phyloP scores from a whole-genome alignment of 179 eudicot genomes.

The Silene vulgaris region DNA sequence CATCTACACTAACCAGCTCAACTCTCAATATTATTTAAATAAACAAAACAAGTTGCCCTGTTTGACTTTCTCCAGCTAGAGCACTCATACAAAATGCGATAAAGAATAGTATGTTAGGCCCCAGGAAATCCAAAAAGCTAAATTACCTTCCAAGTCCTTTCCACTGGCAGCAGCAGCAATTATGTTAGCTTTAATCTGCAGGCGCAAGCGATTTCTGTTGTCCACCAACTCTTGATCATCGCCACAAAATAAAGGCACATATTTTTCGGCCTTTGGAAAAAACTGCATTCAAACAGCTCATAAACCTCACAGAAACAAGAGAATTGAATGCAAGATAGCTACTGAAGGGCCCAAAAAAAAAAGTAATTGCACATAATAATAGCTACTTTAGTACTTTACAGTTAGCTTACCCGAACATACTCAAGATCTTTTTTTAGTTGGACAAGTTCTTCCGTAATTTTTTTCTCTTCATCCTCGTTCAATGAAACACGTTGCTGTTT shows the following conservation, averaged over 20 bases:
- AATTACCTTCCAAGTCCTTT: conserved; percentile 87
- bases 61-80: not conserved
- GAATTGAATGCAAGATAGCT: conserved; percentile 7
- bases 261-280: conserved; percentile 90
- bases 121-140: not conserved
- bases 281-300: conserved; percentile 50
- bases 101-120: not conserved
- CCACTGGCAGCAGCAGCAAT: conserved; percentile 92
- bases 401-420: conserved; percentile 75
- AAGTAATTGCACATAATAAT: not conserved
- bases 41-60: not conserved
- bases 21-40: not conserved
- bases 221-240: conserved; percentile 68
- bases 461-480: conserved; percentile 57
- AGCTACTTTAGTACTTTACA: conserved; percentile 1
- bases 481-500: conserved; percentile 68
- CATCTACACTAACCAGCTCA: not conserved
- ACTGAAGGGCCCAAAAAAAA: not conserved
- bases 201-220: conserved; percentile 61
- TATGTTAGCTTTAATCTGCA: conserved; percentile 72
- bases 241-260: conserved; percentile 71
- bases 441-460: conserved; percentile 53
- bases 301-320: conserved; percentile 10
- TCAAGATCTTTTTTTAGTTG: conserved; percentile 89
- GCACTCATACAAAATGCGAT: not conserved